phyloP scores from a whole-genome alignment of 108 stramenopile genomes.

The Cyclotella sp. region DNA sequence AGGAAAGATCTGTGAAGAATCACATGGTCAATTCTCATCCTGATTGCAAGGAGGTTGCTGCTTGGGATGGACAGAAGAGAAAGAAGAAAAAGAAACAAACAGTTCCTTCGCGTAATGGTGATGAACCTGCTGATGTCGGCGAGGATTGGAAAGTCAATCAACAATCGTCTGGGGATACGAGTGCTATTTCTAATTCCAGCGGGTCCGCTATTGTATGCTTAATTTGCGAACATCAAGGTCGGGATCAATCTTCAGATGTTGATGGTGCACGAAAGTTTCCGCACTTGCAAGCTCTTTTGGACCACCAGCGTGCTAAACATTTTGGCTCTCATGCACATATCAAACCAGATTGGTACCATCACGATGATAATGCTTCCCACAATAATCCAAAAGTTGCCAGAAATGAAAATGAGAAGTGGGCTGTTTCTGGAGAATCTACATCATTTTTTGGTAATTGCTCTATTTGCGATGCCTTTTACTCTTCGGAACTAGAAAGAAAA shows the following conservation, averaged over 20 bases:
- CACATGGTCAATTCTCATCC: constrained; percentile 60
- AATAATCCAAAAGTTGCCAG: neutral
- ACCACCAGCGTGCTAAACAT: constrained; percentile 80
- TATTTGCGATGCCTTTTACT: constrained; percentile 15
- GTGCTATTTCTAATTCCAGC: too few relatives aligned
- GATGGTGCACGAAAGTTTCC: constrained; percentile 52
- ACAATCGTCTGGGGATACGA: constrained; percentile 12
- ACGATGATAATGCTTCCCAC: neutral
- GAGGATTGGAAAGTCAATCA: neutral
- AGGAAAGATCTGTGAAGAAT: constrained; percentile 75
- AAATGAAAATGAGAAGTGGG: neutral
- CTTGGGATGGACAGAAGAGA: constrained; percentile 36
- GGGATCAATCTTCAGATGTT: neutral
- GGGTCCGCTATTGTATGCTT: constrained; percentile 16
- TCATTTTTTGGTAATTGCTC: constrained; percentile 15
- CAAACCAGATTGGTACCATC: constrained; percentile 72
- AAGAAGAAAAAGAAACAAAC: constrained; percentile 47
- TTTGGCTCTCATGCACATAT: constrained; percentile 64
- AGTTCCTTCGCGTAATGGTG: constrained; percentile 8
- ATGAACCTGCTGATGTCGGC: neutral
- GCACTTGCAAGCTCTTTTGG: constrained; percentile 62
- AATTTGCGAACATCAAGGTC: constrained; percentile 21
- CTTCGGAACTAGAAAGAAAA: constrained; percentile 3
- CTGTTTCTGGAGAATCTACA: neutral
- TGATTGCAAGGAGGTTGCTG: constrained; percentile 36